Conservation (phyloP, 441 rosid species). For the Manihot esculenta region DNA sequence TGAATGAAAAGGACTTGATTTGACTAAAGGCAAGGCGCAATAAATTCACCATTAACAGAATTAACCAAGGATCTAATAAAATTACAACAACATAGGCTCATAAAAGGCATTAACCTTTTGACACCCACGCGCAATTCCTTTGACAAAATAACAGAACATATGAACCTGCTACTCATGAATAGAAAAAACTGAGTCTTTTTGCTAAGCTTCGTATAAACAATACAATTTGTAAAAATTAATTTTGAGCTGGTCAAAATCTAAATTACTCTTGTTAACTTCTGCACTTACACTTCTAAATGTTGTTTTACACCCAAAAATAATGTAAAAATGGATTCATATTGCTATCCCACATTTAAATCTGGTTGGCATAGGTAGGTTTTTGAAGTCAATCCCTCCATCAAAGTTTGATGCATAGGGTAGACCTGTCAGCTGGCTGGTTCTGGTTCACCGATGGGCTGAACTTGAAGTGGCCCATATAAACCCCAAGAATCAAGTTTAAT, state of each 20-base stretch:
- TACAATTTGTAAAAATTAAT: neutral
- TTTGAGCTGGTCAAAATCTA: neutral
- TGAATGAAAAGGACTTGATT: too few species aligned
- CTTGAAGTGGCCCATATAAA: too few species aligned
- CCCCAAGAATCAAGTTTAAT: too few species aligned
- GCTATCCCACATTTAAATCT: neutral
- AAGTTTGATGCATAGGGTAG: too few species aligned
- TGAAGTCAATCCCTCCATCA: neutral
- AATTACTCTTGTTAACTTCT: neutral
- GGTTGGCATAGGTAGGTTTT: neutral
- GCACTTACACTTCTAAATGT: neutral
- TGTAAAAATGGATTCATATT: neutral
- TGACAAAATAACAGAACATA: neutral
- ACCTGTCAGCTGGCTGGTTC: too few species aligned
- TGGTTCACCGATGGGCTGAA: too few species aligned
- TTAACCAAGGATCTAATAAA: slow-evolving; percentile 1
- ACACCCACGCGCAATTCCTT: neutral
- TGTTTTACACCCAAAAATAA: neutral
- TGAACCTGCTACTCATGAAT: neutral
- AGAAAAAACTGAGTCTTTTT: neutral
- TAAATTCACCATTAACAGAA: neutral
- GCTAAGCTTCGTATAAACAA: neutral
- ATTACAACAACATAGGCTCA: neutral
- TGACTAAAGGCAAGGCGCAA: neutral
- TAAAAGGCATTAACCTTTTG: neutral